phyloP scores from a whole-genome alignment of 1,284 basidiomycete genomes.

The Puccinia novopanici region DNA sequence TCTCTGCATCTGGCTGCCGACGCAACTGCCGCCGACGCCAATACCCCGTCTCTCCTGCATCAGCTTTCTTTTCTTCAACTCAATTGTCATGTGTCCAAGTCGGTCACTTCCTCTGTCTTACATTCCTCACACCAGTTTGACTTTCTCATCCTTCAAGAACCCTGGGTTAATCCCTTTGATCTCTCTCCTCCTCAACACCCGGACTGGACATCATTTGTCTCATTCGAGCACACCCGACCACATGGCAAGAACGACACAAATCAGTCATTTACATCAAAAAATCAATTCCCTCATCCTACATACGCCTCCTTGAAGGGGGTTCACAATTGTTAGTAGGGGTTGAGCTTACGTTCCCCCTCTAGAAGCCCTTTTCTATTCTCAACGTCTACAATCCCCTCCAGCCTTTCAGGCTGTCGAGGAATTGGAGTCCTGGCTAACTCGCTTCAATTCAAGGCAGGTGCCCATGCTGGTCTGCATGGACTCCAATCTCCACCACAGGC shows the following conservation, averaged over 20 bases:
- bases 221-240: background rate
- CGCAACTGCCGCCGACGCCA: no score
- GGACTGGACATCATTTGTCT: background rate
- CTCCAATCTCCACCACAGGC: background rate
- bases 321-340: no score
- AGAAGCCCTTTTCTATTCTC: no score
- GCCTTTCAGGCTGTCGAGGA: no score
- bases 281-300: no score
- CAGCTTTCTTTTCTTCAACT: background rate
- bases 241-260: background rate
- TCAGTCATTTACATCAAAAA: background rate
- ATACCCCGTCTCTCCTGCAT: no score
- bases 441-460: no score
- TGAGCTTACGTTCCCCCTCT: no score
- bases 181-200: background rate
- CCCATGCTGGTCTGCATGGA: background rate
- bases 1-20: no score
- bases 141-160: background rate
- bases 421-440: no score
- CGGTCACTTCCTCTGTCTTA: background rate
- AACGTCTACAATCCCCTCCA: no score
- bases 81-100: background rate
- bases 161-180: constrained; percentile 2
- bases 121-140: background rate
- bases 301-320: no score